Percentiles rank a stretch among this genome's conserved stretches.
These are phyloP conservation scores for Trifolium fragiferum DNA, from an alignment of 306 rosid species.

Conservation along the genomic window DNA sequence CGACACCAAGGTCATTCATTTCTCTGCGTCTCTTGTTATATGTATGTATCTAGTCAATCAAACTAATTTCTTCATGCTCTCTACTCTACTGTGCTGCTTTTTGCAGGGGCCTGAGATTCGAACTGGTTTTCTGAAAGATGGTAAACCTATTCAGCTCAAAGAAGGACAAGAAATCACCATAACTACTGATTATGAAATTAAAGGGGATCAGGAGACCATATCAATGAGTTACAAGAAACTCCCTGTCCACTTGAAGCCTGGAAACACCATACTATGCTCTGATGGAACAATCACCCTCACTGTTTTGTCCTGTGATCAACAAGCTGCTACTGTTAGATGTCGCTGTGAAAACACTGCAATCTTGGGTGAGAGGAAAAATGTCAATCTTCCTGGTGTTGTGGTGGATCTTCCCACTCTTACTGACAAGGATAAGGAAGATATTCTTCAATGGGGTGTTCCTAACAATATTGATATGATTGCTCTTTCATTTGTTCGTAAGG, in stretches of 20 bases:
- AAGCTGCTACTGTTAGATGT: slow-evolving; percentile 75
- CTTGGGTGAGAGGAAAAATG: slow-evolving; percentile 95
- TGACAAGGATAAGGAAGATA: slow-evolving; percentile 92
- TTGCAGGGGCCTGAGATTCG: slow-evolving; percentile 96
- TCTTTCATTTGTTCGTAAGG: slow-evolving; percentile 96
- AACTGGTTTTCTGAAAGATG: slow-evolving; percentile 86
- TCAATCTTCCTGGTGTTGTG: slow-evolving; percentile 95
- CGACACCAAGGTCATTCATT: not conserved
- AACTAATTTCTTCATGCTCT: not conserved
- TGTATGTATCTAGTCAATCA: no score
- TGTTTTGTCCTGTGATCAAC: slow-evolving; percentile 75
- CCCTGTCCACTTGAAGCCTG: slow-evolving; percentile 82
- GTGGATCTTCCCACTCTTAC: slow-evolving; percentile 97
- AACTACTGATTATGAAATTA: slow-evolving; percentile 75
- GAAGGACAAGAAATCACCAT: slow-evolving; percentile 92
- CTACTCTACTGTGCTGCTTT: slow-evolving; percentile 1
- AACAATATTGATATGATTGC: slow-evolving; percentile 96
- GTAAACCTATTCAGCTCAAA: slow-evolving; percentile 83
- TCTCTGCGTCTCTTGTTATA: no score
- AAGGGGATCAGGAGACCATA: slow-evolving; percentile 73
- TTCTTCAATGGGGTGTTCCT: slow-evolving; percentile 94
- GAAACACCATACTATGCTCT: slow-evolving; percentile 80
- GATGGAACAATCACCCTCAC: slow-evolving; percentile 92
- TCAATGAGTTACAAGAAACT: slow-evolving; percentile 94
- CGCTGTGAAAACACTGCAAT: slow-evolving; percentile 83